Conservation (phyloP, 129 eudicot species). For the Solidago caesia region DNA sequence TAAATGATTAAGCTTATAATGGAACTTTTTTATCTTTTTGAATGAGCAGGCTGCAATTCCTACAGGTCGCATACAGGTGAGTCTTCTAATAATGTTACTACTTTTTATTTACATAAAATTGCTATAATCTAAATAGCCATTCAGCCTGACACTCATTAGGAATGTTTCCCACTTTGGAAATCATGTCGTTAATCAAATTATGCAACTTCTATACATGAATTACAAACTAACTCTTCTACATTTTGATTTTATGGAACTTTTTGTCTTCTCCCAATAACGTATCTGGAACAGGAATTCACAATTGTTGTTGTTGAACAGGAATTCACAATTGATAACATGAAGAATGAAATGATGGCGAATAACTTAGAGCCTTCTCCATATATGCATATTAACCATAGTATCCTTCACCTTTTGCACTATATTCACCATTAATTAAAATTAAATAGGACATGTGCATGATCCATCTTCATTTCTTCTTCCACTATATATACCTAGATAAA, state of each 20-base stretch:
- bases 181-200: neutral
- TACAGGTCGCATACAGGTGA: constrained; percentile 54
- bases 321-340: too few species aligned
- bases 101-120: neutral
- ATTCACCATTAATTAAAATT: too few species aligned
- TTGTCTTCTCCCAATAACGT: neutral
- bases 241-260: neutral
- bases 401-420: too few species aligned
- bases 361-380: neutral
- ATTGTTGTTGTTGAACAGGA: neutral
- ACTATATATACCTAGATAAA: neutral
- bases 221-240: neutral
- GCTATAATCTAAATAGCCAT: neutral
- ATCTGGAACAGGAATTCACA: neutral
- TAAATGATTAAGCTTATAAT: constrained; percentile 39
- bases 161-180: neutral
- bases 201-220: neutral
- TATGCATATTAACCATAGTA: neutral
- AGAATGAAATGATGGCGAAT: neutral
- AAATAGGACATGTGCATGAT: too few species aligned
- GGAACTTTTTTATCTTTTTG: constrained; percentile 41
- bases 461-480: neutral
- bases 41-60: constrained; percentile 53
- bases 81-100: constrained; percentile 20
- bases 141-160: neutral